Conservation (phyloP, 148 eudicot species). For the Persicaria tinctoria region DNA sequence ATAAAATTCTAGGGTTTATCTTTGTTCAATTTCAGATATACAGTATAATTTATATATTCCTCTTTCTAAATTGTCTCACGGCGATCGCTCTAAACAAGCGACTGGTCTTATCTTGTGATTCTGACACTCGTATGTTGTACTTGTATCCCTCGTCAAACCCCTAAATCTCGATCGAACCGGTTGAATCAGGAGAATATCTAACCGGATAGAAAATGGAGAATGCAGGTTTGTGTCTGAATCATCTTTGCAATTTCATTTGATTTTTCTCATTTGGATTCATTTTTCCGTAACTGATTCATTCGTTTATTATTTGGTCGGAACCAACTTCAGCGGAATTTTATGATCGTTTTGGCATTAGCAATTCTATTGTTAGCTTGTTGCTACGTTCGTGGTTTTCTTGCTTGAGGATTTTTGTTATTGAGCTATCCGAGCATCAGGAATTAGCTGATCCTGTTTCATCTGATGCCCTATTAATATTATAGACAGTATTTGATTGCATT, state of each 20-base stretch:
- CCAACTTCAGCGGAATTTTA: neutral
- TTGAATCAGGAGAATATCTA: neutral
- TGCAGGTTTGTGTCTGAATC: conserved; percentile 4
- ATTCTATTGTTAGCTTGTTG: neutral
- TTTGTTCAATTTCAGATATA: neutral
- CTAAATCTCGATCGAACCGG: neutral
- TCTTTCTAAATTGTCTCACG: neutral
- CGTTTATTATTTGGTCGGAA: neutral
- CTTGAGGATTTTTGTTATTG: neutral
- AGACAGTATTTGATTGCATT: neutral
- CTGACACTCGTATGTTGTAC: neutral
- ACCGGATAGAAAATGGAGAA: neutral
- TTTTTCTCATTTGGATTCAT: neutral
- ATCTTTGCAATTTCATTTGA: neutral
- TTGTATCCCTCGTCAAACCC: neutral
- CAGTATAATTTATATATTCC: too few species aligned
- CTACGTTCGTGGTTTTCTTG: neutral
- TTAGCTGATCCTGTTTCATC: neutral
- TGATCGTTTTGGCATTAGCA: neutral
- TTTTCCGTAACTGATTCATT: neutral
- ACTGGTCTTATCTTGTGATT: neutral
- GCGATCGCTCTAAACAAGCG: neutral
- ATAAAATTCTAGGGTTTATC: neutral
- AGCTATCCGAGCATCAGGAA: neutral
- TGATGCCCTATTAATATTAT: neutral